These are phyloP conservation scores for Mucuna pruriens DNA, from an alignment of 306 rosid species.

Conservation along the genomic window DNA sequence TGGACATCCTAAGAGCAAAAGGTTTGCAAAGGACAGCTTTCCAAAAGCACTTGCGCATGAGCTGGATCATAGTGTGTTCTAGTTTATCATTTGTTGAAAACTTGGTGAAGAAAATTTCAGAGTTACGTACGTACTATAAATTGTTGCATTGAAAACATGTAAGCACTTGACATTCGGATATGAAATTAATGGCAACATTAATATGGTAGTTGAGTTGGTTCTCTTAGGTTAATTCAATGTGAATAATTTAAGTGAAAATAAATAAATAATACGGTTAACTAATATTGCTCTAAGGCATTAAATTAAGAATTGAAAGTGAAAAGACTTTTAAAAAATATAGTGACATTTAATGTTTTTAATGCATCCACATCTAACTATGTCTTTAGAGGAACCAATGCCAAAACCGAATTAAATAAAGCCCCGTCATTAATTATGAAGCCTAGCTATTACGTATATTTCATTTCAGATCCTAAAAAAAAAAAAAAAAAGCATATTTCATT, in stretches of 20 bases:
- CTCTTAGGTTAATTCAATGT: neutral
- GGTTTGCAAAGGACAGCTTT: slow-evolving; percentile 37
- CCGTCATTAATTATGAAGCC: neutral
- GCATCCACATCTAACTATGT: neutral
- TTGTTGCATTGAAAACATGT: slow-evolving; percentile 29
- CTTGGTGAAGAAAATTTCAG: slow-evolving; percentile 32
- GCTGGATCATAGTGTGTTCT: slow-evolving; percentile 43
- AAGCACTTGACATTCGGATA: slow-evolving; percentile 21
- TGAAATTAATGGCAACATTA: slow-evolving; percentile 3
- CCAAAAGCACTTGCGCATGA: slow-evolving; percentile 44
- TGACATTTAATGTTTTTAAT: neutral
- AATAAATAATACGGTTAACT: neutral
- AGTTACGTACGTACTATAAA: slow-evolving; percentile 1
- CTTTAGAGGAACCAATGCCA: neutral
- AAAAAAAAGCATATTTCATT: too few species aligned
- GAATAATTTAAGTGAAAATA: neutral
- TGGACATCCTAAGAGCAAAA: slow-evolving; percentile 49
- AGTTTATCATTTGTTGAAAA: slow-evolving; percentile 24
- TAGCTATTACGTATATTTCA: too few species aligned
- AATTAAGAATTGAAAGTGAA: neutral
- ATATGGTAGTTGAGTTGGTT: neutral
- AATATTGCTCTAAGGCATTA: neutral
- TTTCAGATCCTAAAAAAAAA: too few species aligned
- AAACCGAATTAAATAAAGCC: neutral
- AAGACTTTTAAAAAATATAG: neutral